Base-by-base conservation (phyloP, 768 basidiomycete species). In the Mrakia gelida region DNA sequence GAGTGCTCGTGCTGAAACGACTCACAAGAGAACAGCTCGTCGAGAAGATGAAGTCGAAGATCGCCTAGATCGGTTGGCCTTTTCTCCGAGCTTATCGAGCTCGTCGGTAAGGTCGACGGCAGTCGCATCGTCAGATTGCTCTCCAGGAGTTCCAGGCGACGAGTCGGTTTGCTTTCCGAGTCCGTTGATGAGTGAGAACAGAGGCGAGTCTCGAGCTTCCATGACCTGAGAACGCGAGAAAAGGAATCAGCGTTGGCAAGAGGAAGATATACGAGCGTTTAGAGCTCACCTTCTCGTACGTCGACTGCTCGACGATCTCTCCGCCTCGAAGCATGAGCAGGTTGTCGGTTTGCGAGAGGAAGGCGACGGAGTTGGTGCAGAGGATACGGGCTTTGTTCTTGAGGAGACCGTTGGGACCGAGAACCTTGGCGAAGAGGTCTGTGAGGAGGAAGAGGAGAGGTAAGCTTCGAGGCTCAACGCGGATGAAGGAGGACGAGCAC, bases 331-430 rank as follows among this genome's bases (percentile, higher is more conserved):
- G 85, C 84, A 90, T 93, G 71, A 88, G 83, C 23, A 95, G 85
- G 65, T 90, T 87, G 81, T 94, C 92, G 73, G 93, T 92, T 75
- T 92, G 86, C 68, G 88, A 88, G 54, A 95, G 86, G 82, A 92
- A 95, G n/a, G 93, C 88, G 73, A 95, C 89, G 77, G 90, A 90
- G 83, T 96, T 95, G 62, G 94, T 96, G 72, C 94, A 92, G 5
- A 95, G 85, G 74, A 95, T 87, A 43, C 94, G 87, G 13, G 93
- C 93, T 84, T 95, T 95, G 23, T 89, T 88, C 11, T 91, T 88
- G 45, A 96, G 89, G 0, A 96, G 81, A 73, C 94, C 94, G 79
- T 89, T 86, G 3, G 94, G 93, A 2, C 94, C 94, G 76, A 96
- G 91, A 61, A 95, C 92, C 71, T 92, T 87, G 81, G 94, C 93